Evolutionary conservation across 768 basidiomycete genomes (phyloP).

Genomic region (Mycena rebaudengoi): DNA sequence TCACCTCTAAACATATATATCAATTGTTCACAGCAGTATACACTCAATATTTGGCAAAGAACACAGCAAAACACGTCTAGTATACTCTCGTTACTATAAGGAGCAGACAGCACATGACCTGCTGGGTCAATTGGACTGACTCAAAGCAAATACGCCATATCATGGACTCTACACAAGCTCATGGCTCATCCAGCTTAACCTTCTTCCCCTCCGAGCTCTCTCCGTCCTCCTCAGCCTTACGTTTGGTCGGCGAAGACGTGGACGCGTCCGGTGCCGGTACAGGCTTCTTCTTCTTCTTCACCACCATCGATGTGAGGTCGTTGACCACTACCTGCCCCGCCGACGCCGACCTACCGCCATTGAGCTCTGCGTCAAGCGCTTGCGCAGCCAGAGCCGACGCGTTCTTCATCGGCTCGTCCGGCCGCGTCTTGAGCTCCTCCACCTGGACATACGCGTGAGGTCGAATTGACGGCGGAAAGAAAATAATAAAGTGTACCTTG

Average conservation of each 20-base stretch:
- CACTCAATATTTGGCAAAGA: too few relatives aligned
- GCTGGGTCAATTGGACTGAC: too few relatives aligned
- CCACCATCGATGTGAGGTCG: slow-evolving; percentile 85
- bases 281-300: slow-evolving; percentile 88
- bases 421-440: slow-evolving; percentile 88
- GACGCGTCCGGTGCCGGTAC: slow-evolving; percentile 44
- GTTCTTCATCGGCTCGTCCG: slow-evolving; percentile 62
- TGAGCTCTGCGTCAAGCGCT: slow-evolving; percentile 77
- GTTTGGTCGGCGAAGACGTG: slow-evolving; percentile 51
- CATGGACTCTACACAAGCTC: too few relatives aligned
- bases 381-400: slow-evolving; percentile 76
- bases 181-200: slow-evolving; percentile 57
- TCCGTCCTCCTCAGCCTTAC: slow-evolving; percentile 74
- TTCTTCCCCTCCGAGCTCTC: slow-evolving; percentile 65
- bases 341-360: slow-evolving; percentile 40
- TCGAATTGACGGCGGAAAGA: not conserved
- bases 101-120: too few relatives aligned
- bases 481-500: slow-evolving; percentile 61
- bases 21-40: too few relatives aligned
- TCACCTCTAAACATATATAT: too few relatives aligned
- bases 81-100: too few relatives aligned
- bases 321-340: slow-evolving; percentile 63
- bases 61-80: too few relatives aligned
- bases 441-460: slow-evolving; percentile 59
- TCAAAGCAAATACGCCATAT: too few relatives aligned